Percentiles rank a stretch among this genome's conserved stretches.
Conservation (phyloP, 192 early-diverging fungal species). For the Entomortierella lignicola region DNA sequence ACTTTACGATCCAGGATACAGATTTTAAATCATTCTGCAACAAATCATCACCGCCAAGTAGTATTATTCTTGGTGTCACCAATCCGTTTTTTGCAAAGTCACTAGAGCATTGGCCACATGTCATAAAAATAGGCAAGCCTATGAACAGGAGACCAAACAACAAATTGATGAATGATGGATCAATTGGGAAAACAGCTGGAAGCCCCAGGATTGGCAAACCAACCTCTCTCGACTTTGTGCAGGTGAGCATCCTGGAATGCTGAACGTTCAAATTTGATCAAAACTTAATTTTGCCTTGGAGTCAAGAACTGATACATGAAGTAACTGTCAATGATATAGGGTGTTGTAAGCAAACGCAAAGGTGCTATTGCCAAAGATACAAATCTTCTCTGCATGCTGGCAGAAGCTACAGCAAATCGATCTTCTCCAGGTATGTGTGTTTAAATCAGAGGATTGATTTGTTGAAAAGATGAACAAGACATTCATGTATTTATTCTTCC, state of each 20-base stretch:
- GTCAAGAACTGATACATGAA: too few species aligned
- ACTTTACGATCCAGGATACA: conserved; percentile 96
- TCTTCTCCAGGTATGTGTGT: conserved; percentile 64
- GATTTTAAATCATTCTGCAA: conserved; percentile 84
- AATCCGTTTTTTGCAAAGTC: conserved; percentile 95
- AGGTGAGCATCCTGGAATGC: conserved; percentile 36
- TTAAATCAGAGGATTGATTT: not conserved
- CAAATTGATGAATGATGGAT: conserved; percentile 23
- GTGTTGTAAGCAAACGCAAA: conserved; percentile 77
- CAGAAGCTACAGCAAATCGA: conserved; percentile 77
- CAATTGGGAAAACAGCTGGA: conserved; percentile 23
- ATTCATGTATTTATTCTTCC: conserved; percentile 4
- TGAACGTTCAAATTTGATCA: too few species aligned
- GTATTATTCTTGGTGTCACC: conserved; percentile 92
- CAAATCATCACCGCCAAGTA: conserved; percentile 76
- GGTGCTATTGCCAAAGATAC: conserved; percentile 86
- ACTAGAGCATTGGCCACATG: conserved; percentile 93
- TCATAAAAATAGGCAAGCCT: conserved; percentile 65
- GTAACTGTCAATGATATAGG: conserved; percentile 30
- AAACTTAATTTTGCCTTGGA: too few species aligned
- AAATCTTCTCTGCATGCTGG: conserved; percentile 79
- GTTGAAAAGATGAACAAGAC: not conserved
- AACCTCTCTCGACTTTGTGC: conserved; percentile 60
- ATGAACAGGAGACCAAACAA: conserved; percentile 48
- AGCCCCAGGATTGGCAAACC: conserved; percentile 37